Percentiles rank a stretch among this genome's conserved stretches.
Conservation (phyloP, 192 early-diverging fungal species). For the Gigaspora rosea region DNA sequence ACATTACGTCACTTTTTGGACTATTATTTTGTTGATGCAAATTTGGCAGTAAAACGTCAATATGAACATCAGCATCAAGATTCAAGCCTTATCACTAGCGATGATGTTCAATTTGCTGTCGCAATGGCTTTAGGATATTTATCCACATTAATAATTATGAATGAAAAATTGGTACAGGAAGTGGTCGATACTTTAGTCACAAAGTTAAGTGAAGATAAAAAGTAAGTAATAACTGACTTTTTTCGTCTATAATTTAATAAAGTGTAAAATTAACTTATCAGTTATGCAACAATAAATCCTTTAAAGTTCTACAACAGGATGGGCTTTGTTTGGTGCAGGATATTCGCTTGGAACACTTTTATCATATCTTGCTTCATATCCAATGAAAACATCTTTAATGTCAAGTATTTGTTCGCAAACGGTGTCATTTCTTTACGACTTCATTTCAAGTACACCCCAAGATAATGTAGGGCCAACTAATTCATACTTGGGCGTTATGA, state of each 20-base stretch:
- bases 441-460: conserved; percentile 25
- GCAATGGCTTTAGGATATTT: conserved; percentile 43
- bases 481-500: conserved; percentile 35
- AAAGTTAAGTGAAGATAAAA: conserved; percentile 24
- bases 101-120: conserved; percentile 49
- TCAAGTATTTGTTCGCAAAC: conserved; percentile 37
- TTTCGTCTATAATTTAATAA: not conserved
- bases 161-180: conserved; percentile 42
- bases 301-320: conserved; percentile 36
- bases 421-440: conserved; percentile 29
- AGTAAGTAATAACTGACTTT: conserved; percentile 23
- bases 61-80: conserved; percentile 29
- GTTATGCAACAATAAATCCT: not conserved
- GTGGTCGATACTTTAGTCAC: conserved; percentile 37
- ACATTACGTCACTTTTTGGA: conserved; percentile 39
- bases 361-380: conserved; percentile 35
- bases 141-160: conserved; percentile 37
- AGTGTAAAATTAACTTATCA: not conserved
- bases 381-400: conserved; percentile 42
- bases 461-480: conserved; percentile 21
- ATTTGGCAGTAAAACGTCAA: not conserved
- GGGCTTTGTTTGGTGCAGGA: conserved; percentile 43
- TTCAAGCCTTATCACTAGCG: conserved; percentile 31
- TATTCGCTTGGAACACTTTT: conserved; percentile 47
- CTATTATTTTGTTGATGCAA: conserved; percentile 32